A percentile compares a stretch with the other conserved stretches of the same genome.
phyloP scores from a whole-genome alignment of 306 rosid species.

The Quercus ilex region DNA sequence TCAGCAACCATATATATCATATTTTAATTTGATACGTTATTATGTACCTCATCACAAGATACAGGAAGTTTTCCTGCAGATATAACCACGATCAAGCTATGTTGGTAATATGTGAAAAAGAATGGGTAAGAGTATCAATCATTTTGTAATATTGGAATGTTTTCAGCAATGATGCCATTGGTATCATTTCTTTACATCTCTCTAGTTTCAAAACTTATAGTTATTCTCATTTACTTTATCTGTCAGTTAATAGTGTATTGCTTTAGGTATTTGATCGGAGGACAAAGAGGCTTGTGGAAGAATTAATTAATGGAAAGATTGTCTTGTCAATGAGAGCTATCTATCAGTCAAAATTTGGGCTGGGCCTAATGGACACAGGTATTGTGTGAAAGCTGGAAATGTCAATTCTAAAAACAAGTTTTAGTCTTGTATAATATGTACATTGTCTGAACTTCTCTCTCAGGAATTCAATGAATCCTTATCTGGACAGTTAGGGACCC shows the following conservation, averaged over 20 bases:
- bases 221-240: not conserved
- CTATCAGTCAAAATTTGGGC: slow-evolving; percentile 93
- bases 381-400: slow-evolving; percentile 11
- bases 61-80: not conserved
- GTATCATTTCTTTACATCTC: slow-evolving; percentile 1
- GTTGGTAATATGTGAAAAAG: not conserved
- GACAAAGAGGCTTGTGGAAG: slow-evolving; percentile 87
- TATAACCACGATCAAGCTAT: not conserved
- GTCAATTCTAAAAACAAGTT: slow-evolving; percentile 12
- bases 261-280: slow-evolving; percentile 84
- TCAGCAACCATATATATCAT: not conserved
- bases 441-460: too few species aligned
- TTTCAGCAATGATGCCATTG: not conserved
- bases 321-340: slow-evolving; percentile 97
- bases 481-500: too few species aligned
- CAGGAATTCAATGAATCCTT: too few species aligned
- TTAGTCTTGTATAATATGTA: not conserved
- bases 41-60: not conserved
- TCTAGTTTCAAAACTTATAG: not conserved
- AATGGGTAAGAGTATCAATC: too few species aligned
- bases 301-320: slow-evolving; percentile 82
- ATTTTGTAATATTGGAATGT: not conserved
- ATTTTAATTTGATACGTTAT: not conserved
- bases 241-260: slow-evolving; percentile 17
- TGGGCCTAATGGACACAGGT: slow-evolving; percentile 89